A percentile compares a stretch with the other conserved stretches of the same genome.
phyloP scores from a whole-genome alignment of 2,329 filamentous ascomycete species.

The Fusarium scirpi region DNA sequence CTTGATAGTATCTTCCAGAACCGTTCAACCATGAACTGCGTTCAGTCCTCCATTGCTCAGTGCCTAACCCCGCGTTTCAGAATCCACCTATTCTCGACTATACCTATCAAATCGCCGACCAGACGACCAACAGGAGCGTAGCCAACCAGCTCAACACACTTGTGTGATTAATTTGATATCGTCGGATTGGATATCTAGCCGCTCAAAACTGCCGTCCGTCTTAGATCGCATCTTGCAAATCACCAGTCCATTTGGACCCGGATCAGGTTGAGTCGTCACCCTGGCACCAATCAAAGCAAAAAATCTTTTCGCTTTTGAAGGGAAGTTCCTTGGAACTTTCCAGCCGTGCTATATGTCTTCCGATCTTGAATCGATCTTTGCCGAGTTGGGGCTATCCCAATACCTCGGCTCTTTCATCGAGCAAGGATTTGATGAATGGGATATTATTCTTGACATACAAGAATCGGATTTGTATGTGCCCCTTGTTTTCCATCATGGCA shows the following conservation, averaged over 20 bases:
- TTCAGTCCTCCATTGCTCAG: constrained; percentile 21
- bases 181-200: not conserved
- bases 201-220: not conserved
- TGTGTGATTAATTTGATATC: not conserved
- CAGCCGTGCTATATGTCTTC: constrained; percentile 59
- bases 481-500: not conserved
- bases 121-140: not conserved
- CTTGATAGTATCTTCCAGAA: constrained; percentile 6
- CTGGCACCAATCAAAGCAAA: constrained; percentile 37
- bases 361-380: constrained; percentile 73
- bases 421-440: constrained; percentile 88
- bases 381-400: constrained; percentile 81
- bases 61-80: constrained; percentile 37
- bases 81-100: constrained; percentile 21
- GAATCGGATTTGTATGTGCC: constrained; percentile 80
- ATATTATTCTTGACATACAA: constrained; percentile 84
- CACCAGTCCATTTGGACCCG: constrained; percentile 5
- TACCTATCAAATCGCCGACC: not conserved
- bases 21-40: not conserved
- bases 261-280: constrained; percentile 19
- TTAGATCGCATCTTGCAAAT: not conserved
- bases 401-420: constrained; percentile 79
- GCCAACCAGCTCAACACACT: not conserved
- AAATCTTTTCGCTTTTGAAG: constrained; percentile 11
- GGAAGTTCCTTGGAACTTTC: constrained; percentile 29